Evolutionary conservation across 108 stramenopile species (phyloP).

Genomic region (Licmophora abbreviata): DNA sequence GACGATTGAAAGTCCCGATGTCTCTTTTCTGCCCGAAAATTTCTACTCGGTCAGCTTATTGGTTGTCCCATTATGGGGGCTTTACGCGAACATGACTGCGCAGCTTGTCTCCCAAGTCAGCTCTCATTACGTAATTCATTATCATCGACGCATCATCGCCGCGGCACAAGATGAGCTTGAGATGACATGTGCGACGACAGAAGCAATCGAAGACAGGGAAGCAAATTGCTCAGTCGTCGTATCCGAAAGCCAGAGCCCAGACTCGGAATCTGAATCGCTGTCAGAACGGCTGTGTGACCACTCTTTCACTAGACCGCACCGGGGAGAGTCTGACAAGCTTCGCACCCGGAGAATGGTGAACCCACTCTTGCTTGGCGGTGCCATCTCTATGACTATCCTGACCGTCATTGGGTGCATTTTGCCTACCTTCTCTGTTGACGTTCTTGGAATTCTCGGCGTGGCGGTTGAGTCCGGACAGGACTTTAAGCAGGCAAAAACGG

Average conservation of each 20-base stretch:
- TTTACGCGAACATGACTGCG: conserved; percentile 78
- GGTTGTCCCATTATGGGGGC: conserved; percentile 73
- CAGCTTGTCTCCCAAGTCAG: conserved; percentile 68
- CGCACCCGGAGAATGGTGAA: conserved; percentile 27
- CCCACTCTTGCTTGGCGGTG: conserved; percentile 11
- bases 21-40: conserved; percentile 49
- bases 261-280: neutral
- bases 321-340: conserved; percentile 25
- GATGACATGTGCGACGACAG: neutral
- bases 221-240: too few species aligned
- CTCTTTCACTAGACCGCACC: conserved; percentile 28
- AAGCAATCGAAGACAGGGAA: conserved; percentile 1
- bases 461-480: conserved; percentile 64
- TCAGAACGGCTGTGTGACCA: conserved; percentile 14
- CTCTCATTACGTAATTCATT: conserved; percentile 76
- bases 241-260: neutral
- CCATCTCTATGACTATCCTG: conserved; percentile 11
- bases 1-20: conserved; percentile 54
- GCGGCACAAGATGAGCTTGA: neutral
- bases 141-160: conserved; percentile 48
- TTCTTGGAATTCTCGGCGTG: conserved; percentile 63
- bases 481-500: conserved; percentile 43
- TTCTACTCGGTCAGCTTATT: conserved; percentile 63
- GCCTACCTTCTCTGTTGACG: conserved; percentile 51
- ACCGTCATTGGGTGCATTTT: conserved; percentile 36